Percentiles rank a stretch among this genome's conserved stretches.
Conservation (phyloP, 768 basidiomycete species). For the Melanogaster broomeanus region DNA sequence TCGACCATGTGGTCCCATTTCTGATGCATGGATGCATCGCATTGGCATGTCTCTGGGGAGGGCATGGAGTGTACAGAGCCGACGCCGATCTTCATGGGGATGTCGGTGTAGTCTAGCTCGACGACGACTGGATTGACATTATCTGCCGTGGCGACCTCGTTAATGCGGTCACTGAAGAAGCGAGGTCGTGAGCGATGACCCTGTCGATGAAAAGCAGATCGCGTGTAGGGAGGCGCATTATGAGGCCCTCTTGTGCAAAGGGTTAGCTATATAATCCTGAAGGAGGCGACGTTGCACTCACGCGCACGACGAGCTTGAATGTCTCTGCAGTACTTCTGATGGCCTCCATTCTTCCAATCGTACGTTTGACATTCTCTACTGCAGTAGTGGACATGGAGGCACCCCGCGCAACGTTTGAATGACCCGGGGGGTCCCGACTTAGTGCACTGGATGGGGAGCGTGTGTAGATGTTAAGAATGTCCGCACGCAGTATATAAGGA, state of each 20-base stretch:
- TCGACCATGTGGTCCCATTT: conserved; percentile 32
- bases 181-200: conserved; percentile 22
- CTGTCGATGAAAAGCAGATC: conserved; percentile 27
- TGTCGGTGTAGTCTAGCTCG: conserved; percentile 26
- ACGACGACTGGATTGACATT: conserved; percentile 19
- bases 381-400: conserved; percentile 32
- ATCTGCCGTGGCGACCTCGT: conserved; percentile 2
- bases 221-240: conserved; percentile 19
- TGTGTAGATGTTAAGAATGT: background rate
- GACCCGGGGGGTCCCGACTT: conserved; percentile 26
- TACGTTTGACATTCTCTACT: conserved; percentile 32
- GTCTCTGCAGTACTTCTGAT: conserved; percentile 25
- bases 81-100: conserved; percentile 16
- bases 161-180: conserved; percentile 16
- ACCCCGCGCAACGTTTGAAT: conserved; percentile 28
- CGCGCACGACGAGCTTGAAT: conserved; percentile 28
- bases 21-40: conserved; percentile 19
- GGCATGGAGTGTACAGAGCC: conserved; percentile 13
- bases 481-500: background rate
- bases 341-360: conserved; percentile 31
- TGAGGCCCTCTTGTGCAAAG: conserved; percentile 17
- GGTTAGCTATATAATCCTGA: background rate
- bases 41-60: conserved; percentile 18
- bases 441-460: conserved; percentile 19
- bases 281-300: conserved; percentile 5